Evolutionary conservation across 331 rosid genomes (phyloP).

Genomic region (Erythrophleum ivorense): DNA sequence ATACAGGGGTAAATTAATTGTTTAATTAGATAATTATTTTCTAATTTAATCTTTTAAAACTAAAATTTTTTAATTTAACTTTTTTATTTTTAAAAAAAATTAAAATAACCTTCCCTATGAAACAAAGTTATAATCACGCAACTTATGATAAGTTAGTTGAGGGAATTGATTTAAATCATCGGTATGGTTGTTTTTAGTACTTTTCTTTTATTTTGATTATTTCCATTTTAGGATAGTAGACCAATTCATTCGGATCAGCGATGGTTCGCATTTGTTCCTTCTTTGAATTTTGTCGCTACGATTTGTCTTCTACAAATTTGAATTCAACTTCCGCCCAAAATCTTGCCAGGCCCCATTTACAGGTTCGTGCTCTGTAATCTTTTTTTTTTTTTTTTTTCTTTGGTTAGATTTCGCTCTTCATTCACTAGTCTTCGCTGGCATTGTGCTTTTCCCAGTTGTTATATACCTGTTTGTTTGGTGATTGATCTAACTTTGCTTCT

Average conservation of each 20-base stretch:
- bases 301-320: neutral
- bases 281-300: conserved; percentile 26
- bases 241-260: conserved; percentile 41
- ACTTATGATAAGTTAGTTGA: too few species aligned
- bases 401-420: neutral
- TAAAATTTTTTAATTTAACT: too few species aligned
- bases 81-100: too few species aligned
- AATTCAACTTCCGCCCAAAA: neutral
- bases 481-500: neutral
- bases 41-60: too few species aligned
- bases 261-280: conserved; percentile 9
- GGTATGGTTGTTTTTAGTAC: too few species aligned
- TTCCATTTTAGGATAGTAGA: neutral
- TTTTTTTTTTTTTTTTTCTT: neutral
- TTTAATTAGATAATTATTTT: too few species aligned
- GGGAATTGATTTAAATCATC: too few species aligned
- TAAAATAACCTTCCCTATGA: too few species aligned
- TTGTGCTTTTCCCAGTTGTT: neutral
- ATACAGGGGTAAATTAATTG: too few species aligned
- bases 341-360: conserved; percentile 3
- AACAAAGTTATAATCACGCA: too few species aligned
- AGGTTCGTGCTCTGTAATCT: neutral
- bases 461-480: neutral
- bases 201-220: too few species aligned
- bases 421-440: neutral